Base-by-base conservation (phyloP, 1,284 basidiomycete genomes). In the Volvariella surrecta region DNA sequence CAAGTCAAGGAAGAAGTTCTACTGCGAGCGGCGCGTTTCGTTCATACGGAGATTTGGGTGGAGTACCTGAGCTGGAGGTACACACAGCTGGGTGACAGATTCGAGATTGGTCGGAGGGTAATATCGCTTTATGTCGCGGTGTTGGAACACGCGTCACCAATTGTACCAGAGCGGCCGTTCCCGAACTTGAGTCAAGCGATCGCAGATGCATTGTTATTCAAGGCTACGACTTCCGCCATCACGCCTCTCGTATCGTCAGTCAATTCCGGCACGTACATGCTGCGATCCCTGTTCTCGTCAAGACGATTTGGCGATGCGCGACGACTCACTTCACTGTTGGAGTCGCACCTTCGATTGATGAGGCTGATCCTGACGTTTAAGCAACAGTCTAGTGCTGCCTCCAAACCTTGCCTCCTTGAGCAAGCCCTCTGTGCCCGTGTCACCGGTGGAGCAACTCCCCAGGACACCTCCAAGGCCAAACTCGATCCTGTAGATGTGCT, bases 51-150 rank as follows among this genome's bases (percentile, higher is more conserved):
- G 57, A 79, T 94, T 21, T 94, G 91, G 90, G 73, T 85, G 0
- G 85, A 88, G 52, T 82, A 90, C 56, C 62, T 80, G 39, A 74
- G 77, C 4, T 93, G 91, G 91, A 82, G 84, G 55, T 94, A 90
- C 52, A 66, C 69, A 1, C 80, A 80, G 47, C 63, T 90, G 7
- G 78, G 81, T 4, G 85, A 92, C 52, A 70, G 84, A 30, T 90
- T 90, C 55, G 85, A 89, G 62, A 83, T 93, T 40, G 83, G 82
- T 9, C 67, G 71, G 46, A 70, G 79, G 19, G 71, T 89, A 38
- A 72, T 79, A 3, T 64, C 68, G 4, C 63, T 93, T 24, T 89
- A 87, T 55, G 62, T 72, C 3, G 70, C 76, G 38, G 72, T 91
- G 11, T 63, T 92, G 32, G 67, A 74, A 37, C 76, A 86, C 48